phyloP scores from a whole-genome alignment of 2,329 filamentous ascomycete genomes.

The Aureobasidium sp. region DNA sequence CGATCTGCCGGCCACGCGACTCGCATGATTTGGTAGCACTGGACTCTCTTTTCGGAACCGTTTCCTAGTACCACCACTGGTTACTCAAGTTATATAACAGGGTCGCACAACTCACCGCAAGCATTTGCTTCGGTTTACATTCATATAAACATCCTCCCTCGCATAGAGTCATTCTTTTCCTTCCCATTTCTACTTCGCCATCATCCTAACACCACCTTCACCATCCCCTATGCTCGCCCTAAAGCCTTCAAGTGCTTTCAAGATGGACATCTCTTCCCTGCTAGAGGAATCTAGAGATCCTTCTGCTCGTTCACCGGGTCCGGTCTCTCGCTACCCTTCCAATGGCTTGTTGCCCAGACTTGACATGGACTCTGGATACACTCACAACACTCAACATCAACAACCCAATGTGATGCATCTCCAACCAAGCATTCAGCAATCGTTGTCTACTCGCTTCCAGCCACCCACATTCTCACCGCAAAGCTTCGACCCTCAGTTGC shows the following conservation, averaged over 20 bases:
- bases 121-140: not conserved
- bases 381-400: not conserved
- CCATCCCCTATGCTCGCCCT: constrained; percentile 32
- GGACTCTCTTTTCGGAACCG: constrained; percentile 11
- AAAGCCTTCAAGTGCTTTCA: constrained; percentile 48
- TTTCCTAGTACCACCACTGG: constrained; percentile 7
- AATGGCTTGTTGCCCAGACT: constrained; percentile 5
- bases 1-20: constrained; percentile 12
- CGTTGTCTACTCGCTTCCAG: constrained; percentile 4
- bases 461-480: constrained; percentile 5
- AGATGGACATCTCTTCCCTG: constrained; percentile 90
- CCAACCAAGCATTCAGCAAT: constrained; percentile 3
- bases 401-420: not conserved
- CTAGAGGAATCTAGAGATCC: constrained; percentile 57
- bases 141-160: constrained; percentile 2
- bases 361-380: not conserved
- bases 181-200: not conserved
- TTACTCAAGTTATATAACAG: constrained; percentile 5
- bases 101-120: constrained; percentile 13
- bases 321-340: constrained; percentile 27
- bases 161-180: not conserved
- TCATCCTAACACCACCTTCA: not conserved
- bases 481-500: constrained; percentile 20
- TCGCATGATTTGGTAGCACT: constrained; percentile 13
- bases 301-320: constrained; percentile 55